phyloP scores from a whole-genome alignment of 495 filamentous ascomycete genomes.

The Ramalina intermedia region DNA sequence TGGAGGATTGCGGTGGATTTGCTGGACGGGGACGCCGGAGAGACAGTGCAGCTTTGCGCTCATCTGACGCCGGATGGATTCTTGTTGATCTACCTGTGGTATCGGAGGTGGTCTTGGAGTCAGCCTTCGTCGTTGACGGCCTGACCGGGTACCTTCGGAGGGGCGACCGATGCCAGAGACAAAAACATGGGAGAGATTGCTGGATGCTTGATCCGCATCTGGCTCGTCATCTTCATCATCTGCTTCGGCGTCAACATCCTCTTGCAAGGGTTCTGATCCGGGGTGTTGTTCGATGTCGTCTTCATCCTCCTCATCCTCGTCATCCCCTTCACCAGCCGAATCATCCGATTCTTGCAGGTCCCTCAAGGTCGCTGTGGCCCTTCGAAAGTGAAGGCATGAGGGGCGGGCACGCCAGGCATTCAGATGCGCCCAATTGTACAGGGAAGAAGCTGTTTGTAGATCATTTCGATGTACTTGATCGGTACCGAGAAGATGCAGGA shows the following conservation, averaged over 20 bases:
- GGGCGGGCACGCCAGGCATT: too few species aligned
- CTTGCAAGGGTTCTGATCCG: too few species aligned
- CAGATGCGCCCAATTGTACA: too few species aligned
- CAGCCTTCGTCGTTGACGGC: not conserved
- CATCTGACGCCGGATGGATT: slow-evolving; percentile 23
- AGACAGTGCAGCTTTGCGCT: slow-evolving; percentile 50
- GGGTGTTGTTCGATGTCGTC: too few species aligned
- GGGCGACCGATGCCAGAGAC: not conserved
- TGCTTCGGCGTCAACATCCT: slow-evolving; percentile 3
- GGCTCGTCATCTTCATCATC: not conserved
- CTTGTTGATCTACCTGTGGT: slow-evolving; percentile 12
- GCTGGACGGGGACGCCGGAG: slow-evolving; percentile 36
- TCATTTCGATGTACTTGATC: too few species aligned
- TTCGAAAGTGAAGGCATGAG: too few species aligned
- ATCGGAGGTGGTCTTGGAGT: not conserved
- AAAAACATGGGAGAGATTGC: not conserved
- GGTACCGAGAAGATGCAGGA: too few species aligned
- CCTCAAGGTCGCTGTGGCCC: too few species aligned
- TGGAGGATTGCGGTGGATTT: slow-evolving; percentile 3
- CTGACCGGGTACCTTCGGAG: not conserved
- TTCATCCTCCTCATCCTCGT: too few species aligned
- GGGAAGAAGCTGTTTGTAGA: too few species aligned
- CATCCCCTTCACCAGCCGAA: too few species aligned
- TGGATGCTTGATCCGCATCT: slow-evolving; percentile 10
- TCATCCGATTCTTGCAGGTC: too few species aligned